Conservation (phyloP, 305 asterid genomes). For the Fraxinus sp. region DNA sequence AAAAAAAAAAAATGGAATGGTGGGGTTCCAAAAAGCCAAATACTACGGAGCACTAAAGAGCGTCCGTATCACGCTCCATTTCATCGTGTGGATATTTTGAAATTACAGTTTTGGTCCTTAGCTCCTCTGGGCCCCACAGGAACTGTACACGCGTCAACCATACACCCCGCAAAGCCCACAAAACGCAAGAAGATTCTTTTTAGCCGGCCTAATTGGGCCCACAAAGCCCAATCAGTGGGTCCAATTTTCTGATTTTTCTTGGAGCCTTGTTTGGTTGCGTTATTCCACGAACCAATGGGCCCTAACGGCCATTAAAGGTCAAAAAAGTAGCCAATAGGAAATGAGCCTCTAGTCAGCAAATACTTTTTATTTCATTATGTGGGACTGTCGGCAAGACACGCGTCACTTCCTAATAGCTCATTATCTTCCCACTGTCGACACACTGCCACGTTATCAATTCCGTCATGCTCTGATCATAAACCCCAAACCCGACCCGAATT, state of each 20-base stretch:
- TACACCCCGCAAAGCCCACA: neutral
- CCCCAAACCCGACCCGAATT: neutral
- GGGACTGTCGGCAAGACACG: neutral
- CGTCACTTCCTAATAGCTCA: neutral
- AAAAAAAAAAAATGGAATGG: neutral
- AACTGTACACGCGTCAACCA: conserved; percentile 7
- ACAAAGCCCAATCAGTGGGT: conserved; percentile 5
- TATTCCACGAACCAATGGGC: neutral
- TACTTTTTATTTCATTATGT: neutral
- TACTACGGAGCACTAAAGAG: neutral
- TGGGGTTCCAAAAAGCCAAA: neutral
- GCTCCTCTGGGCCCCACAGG: neutral
- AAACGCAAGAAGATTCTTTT: conserved; percentile 3
- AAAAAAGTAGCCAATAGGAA: conserved; percentile 1
- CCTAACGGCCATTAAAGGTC: neutral
- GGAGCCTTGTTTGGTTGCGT: neutral
- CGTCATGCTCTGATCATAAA: neutral
- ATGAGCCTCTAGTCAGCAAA: neutral
- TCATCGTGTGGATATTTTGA: neutral
- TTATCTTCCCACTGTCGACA: neutral
- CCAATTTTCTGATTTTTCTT: conserved; percentile 2
- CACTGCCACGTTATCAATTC: neutral
- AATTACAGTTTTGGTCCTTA: neutral
- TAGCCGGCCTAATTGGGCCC: conserved; percentile 8
- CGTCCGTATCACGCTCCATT: neutral